Conservation (phyloP, 345 rosid genomes). For the Raphanus raphanistrum region DNA sequence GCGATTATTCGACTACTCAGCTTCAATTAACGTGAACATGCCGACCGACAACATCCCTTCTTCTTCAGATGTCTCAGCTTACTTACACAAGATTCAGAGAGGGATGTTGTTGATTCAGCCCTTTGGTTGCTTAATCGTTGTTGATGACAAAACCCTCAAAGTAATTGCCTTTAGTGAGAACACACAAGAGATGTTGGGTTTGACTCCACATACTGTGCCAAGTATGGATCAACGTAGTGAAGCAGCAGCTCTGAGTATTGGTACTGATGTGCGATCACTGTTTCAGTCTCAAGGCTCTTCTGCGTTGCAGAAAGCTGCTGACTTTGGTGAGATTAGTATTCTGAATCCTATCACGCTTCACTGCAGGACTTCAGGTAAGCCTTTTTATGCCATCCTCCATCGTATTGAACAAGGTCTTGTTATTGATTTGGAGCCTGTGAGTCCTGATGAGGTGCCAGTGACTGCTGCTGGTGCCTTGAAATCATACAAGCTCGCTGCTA, state of each 20-base stretch:
- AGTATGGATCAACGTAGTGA: constrained; percentile 61
- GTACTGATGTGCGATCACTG: constrained; percentile 62
- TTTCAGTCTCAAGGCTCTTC: constrained; percentile 59
- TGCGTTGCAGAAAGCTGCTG: constrained; percentile 71
- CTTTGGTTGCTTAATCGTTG: constrained; percentile 76
- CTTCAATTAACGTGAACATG: constrained; percentile 53
- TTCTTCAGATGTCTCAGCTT: constrained; percentile 61
- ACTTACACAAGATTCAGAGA: constrained; percentile 78
- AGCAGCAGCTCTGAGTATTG: constrained; percentile 47
- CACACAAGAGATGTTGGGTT: constrained; percentile 71
- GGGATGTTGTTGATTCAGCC: constrained; percentile 69
- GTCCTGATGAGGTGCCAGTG: constrained; percentile 73
- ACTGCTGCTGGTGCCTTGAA: constrained; percentile 84
- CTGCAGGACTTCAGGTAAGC: constrained; percentile 65
- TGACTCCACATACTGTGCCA: constrained; percentile 74
- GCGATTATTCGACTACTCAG: constrained; percentile 62
- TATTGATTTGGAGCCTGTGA: constrained; percentile 81
- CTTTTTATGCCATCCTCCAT: constrained; percentile 78
- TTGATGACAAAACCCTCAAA: constrained; percentile 58
- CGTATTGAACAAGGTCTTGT: constrained; percentile 70
- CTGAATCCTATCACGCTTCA: constrained; percentile 72
- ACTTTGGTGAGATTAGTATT: constrained; percentile 66
- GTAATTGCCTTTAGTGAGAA: constrained; percentile 75
- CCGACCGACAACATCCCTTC: constrained; percentile 49
- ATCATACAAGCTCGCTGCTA: constrained; percentile 80